Base-by-base conservation (phyloP, 257 asterid species). In the Ilex asprella region DNA sequence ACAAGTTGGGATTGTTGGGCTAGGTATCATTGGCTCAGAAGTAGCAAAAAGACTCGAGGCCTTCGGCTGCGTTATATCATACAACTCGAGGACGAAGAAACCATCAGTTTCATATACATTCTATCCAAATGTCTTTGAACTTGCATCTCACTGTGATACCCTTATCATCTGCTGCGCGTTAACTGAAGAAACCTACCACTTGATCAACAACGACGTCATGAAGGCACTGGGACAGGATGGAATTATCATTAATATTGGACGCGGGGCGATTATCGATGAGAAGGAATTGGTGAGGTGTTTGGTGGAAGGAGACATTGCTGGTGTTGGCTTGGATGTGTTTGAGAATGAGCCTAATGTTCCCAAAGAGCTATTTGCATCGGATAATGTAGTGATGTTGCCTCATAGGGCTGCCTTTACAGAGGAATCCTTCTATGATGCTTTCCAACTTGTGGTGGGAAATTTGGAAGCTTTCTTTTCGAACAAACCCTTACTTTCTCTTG, bases 271-370 rank as follows among this genome's bases (percentile, higher is more conserved):
- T 39, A 27, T 84, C 29, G 82, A 82, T 12, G 88, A 87, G 60
- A 66, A 70, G 66, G 86, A 78, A 56, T 32, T 87, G 54, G 83
- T 87, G 49, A 16, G 50, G 30, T 76, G 81, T 58, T 62, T 87
- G 81, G 68, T 55, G 75, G 29, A 46, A 15, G 81, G 80, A 31
- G 86, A 63, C 16, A 72, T 81, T 12, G 88, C 72, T 6, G 94
- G 85, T 31, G 95, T 84, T 3, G 91, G 91, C 12, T 60, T 87
- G 66, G 94, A 87, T 29, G 95, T 87, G 47, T 81, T 82, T 72
- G 88, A 87, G 35, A 51, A 82, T 12, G 95, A 87, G 51, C 94
- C 81, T 46, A 30, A 5, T 39, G 80, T 76, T 7, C 77, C 88
- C 2, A 3, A 27, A 2, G 85, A 84, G 73, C 75, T 84, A 47